Conservation (phyloP, 1,139 yeast genomes). For the Lodderomyces elongisporus region DNA sequence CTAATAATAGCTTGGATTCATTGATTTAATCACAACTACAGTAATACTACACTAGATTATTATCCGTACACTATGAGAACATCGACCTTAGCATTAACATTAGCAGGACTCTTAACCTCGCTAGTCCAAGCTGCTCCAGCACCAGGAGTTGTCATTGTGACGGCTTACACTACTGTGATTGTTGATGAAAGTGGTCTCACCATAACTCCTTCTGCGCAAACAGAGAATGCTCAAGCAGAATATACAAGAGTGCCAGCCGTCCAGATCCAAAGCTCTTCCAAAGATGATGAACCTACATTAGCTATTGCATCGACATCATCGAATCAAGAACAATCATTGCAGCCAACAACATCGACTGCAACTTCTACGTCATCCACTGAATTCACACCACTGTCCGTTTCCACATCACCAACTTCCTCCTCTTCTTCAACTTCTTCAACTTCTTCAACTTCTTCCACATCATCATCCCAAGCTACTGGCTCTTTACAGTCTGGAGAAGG, state of each 20-base stretch:
- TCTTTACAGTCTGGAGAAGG: constrained; percentile 42
- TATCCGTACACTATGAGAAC: too few species aligned
- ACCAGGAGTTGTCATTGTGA: constrained; percentile 19
- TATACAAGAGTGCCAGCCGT: not conserved
- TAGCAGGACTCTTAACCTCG: constrained; percentile 11
- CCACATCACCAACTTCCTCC: constrained; percentile 17
- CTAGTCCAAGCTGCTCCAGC: constrained; percentile 18
- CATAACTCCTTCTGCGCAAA: constrained; percentile 8
- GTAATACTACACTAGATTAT: too few species aligned
- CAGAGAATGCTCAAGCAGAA: constrained; percentile 1
- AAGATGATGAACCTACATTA: not conserved
- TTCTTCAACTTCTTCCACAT: constrained; percentile 15
- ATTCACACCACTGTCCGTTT: constrained; percentile 10
- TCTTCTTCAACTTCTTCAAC: constrained; percentile 17
- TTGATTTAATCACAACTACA: too few species aligned
- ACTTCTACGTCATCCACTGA: constrained; percentile 13
- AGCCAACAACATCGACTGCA: constrained; percentile 10
- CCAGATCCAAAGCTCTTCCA: too few species aligned
- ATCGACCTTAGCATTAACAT: constrained; percentile 11
- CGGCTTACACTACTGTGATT: constrained; percentile 16
- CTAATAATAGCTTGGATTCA: too few species aligned
- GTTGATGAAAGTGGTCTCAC: constrained; percentile 11
- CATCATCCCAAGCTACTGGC: constrained; percentile 14
- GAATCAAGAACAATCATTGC: constrained; percentile 2
- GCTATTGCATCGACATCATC: constrained; percentile 10